Conservation (phyloP, 495 filamentous ascomycete genomes). For the Aspergillus wentii region DNA sequence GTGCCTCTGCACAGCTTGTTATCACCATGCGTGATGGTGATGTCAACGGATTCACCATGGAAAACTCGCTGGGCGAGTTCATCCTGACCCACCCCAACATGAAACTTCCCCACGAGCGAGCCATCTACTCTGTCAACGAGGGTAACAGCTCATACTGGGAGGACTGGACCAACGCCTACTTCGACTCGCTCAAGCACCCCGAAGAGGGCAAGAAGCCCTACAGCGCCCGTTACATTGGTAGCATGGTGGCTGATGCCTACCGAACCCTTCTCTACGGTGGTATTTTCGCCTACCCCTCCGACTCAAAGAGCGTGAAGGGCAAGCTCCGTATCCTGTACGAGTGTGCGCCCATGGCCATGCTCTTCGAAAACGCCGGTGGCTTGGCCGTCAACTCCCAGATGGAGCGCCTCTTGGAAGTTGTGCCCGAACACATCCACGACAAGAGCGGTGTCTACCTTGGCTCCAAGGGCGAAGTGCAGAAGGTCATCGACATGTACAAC, state of each 20-base stretch:
- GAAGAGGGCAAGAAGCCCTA: slow-evolving; percentile 79
- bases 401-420: slow-evolving; percentile 82
- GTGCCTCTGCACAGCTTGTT: slow-evolving; percentile 91
- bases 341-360: slow-evolving; percentile 98
- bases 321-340: slow-evolving; percentile 97
- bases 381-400: slow-evolving; percentile 86
- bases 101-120: slow-evolving; percentile 69
- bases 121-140: slow-evolving; percentile 98
- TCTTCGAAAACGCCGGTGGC: slow-evolving; percentile 97
- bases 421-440: slow-evolving; percentile 93
- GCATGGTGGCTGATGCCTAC: slow-evolving; percentile 98
- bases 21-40: slow-evolving; percentile 91
- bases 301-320: slow-evolving; percentile 97
- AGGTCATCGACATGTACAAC: slow-evolving; percentile 68
- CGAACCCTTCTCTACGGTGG: slow-evolving; percentile 92
- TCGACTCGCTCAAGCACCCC: slow-evolving; percentile 79
- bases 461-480: slow-evolving; percentile 90
- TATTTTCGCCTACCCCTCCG: slow-evolving; percentile 94
- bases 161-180: slow-evolving; percentile 80
- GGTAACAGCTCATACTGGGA: slow-evolving; percentile 97
- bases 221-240: slow-evolving; percentile 89
- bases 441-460: slow-evolving; percentile 94
- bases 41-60: slow-evolving; percentile 96
- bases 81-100: slow-evolving; percentile 97
- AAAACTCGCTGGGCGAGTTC: slow-evolving; percentile 95